Evolutionary conservation across 2,329 filamentous ascomycete species (phyloP).

Genomic region (Cryphonectria japonica): DNA sequence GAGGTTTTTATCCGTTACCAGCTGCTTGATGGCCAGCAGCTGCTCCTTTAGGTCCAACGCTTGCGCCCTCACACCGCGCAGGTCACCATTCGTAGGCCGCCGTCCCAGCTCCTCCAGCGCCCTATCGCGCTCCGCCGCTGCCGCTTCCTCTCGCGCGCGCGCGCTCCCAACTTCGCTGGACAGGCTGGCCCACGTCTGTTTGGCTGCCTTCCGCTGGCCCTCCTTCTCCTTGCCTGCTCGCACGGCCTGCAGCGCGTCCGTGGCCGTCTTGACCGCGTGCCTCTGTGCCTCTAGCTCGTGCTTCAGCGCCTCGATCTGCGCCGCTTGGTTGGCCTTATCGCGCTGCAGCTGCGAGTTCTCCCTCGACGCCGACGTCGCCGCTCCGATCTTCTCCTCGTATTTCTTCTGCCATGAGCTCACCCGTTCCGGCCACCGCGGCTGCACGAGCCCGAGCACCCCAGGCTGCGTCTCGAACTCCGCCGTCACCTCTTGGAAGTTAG

Average conservation of each 20-base stretch:
- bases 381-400: constrained; percentile 28
- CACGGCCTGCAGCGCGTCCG: constrained; percentile 6
- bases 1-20: neutral
- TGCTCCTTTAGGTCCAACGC: neutral
- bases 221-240: neutral
- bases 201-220: neutral
- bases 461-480: constrained; percentile 48
- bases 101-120: neutral
- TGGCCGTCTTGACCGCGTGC: constrained; percentile 11
- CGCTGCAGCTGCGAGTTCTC: constrained; percentile 21
- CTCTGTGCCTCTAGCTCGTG: constrained; percentile 25
- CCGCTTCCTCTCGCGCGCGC: neutral
- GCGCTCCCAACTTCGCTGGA: neutral
- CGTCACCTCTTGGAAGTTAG: constrained; percentile 48
- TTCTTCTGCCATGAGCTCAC: constrained; percentile 41
- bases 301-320: constrained; percentile 25
- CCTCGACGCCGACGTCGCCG: constrained; percentile 15
- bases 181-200: neutral
- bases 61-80: neutral
- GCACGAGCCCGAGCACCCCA: constrained; percentile 39
- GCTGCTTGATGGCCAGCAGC: neutral
- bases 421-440: constrained; percentile 37
- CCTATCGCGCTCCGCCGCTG: neutral
- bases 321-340: constrained; percentile 21
- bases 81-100: neutral